Conservation (phyloP, 2,329 filamentous ascomycete genomes). For the Clarireedia sp. region DNA sequence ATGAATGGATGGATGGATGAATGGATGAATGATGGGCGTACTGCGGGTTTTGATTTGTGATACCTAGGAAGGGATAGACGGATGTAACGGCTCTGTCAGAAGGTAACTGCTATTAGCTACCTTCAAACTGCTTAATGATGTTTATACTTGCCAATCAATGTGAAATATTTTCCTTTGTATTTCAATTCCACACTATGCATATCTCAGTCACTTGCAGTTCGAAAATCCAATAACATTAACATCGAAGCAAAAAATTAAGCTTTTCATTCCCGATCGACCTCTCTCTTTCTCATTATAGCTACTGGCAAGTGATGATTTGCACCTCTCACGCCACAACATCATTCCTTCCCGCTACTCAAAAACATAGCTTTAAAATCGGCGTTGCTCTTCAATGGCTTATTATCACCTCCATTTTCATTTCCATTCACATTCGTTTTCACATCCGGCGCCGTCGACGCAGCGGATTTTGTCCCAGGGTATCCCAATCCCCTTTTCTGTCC, state of each 20-base stretch:
- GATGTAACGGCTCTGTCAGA: neutral
- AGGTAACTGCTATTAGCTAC: neutral
- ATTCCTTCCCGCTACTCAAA: slow-evolving; percentile 21
- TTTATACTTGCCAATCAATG: too few relatives aligned
- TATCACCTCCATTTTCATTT: slow-evolving; percentile 19
- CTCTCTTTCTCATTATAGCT: neutral
- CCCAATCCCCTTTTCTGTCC: slow-evolving; percentile 31
- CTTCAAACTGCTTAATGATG: too few relatives aligned
- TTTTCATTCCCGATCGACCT: neutral
- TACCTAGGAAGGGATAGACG: neutral
- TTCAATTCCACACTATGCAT: too few relatives aligned
- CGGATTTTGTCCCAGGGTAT: slow-evolving; percentile 15
- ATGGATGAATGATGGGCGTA: neutral
- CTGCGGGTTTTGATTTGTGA: neutral
- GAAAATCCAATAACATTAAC: too few relatives aligned
- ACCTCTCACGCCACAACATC: neutral
- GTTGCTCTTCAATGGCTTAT: slow-evolving; percentile 41
- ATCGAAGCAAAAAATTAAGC: too few relatives aligned
- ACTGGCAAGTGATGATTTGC: neutral
- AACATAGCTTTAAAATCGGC: slow-evolving; percentile 47
- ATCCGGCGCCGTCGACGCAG: neutral
- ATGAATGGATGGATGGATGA: neutral
- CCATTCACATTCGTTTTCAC: slow-evolving; percentile 14
- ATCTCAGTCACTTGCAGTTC: too few relatives aligned
- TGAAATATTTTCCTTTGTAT: too few relatives aligned